Evolutionary conservation across 805 yeast species (phyloP).

Genomic region (Blastobotrys americana): DNA sequence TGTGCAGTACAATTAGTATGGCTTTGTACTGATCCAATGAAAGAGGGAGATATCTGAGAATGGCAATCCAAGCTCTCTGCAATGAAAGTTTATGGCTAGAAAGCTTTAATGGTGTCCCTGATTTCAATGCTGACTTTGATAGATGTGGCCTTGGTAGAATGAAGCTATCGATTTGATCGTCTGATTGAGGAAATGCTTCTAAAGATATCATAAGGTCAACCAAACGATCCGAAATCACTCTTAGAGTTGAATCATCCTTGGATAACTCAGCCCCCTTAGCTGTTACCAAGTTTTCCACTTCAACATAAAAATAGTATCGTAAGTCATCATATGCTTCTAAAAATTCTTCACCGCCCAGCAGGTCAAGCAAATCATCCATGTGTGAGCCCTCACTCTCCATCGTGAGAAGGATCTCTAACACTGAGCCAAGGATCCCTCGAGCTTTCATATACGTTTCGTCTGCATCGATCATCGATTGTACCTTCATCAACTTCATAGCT

Average conservation of each 20-base stretch:
- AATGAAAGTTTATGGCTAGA: slow-evolving; percentile 52
- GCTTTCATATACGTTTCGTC: not conserved
- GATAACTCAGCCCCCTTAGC: slow-evolving; percentile 10
- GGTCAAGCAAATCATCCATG: slow-evolving; percentile 29
- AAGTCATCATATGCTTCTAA: slow-evolving; percentile 64
- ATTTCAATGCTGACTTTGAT: slow-evolving; percentile 25
- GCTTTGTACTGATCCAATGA: slow-evolving; percentile 56
- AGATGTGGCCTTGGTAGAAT: slow-evolving; percentile 18
- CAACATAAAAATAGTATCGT: slow-evolving; percentile 63
- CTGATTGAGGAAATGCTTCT: slow-evolving; percentile 20
- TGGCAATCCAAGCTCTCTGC: slow-evolving; percentile 59
- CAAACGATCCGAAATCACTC: slow-evolving; percentile 14
- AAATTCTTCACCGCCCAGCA: slow-evolving; percentile 52
- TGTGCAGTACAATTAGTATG: slow-evolving; percentile 65
- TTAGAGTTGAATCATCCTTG: slow-evolving; percentile 5
- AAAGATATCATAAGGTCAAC: slow-evolving; percentile 18
- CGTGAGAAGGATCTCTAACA: slow-evolving; percentile 32
- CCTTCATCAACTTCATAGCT: slow-evolving; percentile 38
- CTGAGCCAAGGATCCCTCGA: slow-evolving; percentile 27
- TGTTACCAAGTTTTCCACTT: slow-evolving; percentile 37
- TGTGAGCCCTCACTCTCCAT: slow-evolving; percentile 30
- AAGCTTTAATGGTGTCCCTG: slow-evolving; percentile 34
- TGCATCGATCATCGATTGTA: slow-evolving; percentile 21
- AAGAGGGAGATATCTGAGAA: slow-evolving; percentile 43
- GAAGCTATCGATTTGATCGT: slow-evolving; percentile 17